Evolutionary conservation across 805 yeast genomes (phyloP).

Genomic region (Nakazawaea populi): DNA sequence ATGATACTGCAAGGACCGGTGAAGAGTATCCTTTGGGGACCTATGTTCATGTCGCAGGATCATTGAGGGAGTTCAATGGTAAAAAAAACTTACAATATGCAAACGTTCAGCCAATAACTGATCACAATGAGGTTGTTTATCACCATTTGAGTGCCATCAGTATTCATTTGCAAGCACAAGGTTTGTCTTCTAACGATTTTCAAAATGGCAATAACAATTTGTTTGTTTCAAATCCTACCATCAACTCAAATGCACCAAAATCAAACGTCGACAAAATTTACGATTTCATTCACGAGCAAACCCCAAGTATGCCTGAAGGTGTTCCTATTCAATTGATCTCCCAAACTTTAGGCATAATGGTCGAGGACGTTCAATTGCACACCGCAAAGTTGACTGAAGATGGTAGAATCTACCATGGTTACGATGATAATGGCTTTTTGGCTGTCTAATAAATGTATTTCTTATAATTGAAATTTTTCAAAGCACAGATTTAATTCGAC

Average conservation of each 20-base stretch:
- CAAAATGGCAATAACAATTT: slow-evolving; percentile 23
- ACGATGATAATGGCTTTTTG: slow-evolving; percentile 58
- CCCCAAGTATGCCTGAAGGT: slow-evolving; percentile 64
- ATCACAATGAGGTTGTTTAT: slow-evolving; percentile 62
- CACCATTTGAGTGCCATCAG: slow-evolving; percentile 63
- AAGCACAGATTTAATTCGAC: no score
- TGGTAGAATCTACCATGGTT: slow-evolving; percentile 65
- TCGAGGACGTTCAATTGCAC: slow-evolving; percentile 40
- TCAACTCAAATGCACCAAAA: slow-evolving; percentile 26
- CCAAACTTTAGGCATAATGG: slow-evolving; percentile 45
- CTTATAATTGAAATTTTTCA: slow-evolving; percentile 15
- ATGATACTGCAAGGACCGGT: slow-evolving; percentile 21
- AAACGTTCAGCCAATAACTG: slow-evolving; percentile 47
- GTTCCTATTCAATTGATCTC: slow-evolving; percentile 63
- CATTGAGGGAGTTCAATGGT: slow-evolving; percentile 53
- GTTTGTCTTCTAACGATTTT: slow-evolving; percentile 27
- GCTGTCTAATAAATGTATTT: slow-evolving; percentile 37
- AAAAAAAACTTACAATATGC: slow-evolving; percentile 63
- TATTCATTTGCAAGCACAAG: slow-evolving; percentile 49
- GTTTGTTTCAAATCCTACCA: slow-evolving; percentile 27
- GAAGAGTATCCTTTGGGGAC: slow-evolving; percentile 43
- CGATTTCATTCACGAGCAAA: slow-evolving; percentile 41
- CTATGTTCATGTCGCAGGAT: slow-evolving; percentile 56
- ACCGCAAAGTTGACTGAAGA: slow-evolving; percentile 56
- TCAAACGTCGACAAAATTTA: slow-evolving; percentile 38